Conservation (phyloP, 257 asterid species). For the Phtheirospermum japonicum region DNA sequence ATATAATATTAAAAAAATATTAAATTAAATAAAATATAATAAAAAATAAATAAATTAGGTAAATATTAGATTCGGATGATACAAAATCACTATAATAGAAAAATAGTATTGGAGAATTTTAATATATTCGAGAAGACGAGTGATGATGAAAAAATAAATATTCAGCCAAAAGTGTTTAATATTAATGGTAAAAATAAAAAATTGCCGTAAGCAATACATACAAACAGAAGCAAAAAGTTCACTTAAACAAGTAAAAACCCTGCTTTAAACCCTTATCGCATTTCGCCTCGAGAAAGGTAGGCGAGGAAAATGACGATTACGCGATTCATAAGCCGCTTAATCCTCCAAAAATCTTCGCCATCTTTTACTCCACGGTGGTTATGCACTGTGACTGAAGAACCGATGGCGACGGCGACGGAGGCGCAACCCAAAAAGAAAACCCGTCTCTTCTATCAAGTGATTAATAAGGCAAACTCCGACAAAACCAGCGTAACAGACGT, state of each 20-base stretch:
- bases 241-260: neutral
- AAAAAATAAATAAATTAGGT: too few species aligned
- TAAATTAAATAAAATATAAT: too few species aligned
- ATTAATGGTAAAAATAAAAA: too few species aligned
- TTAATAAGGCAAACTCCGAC: constrained; percentile 24
- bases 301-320: constrained; percentile 26
- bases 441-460: constrained; percentile 26
- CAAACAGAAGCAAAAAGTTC: too few species aligned
- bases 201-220: too few species aligned
- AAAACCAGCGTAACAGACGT: constrained; percentile 26
- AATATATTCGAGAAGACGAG: too few species aligned
- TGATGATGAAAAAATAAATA: too few species aligned
- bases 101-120: too few species aligned
- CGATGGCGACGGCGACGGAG: constrained; percentile 24
- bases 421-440: constrained; percentile 11
- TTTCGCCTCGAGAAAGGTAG: constrained; percentile 10
- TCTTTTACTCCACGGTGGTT: constrained; percentile 32
- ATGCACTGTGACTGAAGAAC: constrained; percentile 33
- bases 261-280: constrained; percentile 5
- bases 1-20: too few species aligned
- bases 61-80: too few species aligned
- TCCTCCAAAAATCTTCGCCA: constrained; percentile 26
- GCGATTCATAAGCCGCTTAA: constrained; percentile 32
- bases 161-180: too few species aligned
- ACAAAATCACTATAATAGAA: too few species aligned